Evolutionary conservation across 371 early-diverging fungal genomes (phyloP).

Genomic region (Rhizopus stolonifer): DNA sequence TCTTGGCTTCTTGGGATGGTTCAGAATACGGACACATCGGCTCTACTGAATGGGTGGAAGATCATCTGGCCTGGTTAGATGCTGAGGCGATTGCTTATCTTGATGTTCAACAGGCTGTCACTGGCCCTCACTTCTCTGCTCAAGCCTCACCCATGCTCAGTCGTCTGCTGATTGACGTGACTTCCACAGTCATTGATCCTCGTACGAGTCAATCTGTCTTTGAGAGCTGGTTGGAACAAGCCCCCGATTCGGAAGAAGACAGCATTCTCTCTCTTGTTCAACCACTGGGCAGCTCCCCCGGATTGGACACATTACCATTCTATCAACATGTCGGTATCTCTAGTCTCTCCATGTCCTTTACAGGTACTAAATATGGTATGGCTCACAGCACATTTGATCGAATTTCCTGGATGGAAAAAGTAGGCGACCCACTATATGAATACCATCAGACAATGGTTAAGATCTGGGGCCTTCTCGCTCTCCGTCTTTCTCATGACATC

Average conservation of each 20-base stretch:
- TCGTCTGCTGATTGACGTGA: conserved; percentile 49
- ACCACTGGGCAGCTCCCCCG: conserved; percentile 15
- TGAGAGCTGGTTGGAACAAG: conserved; percentile 45
- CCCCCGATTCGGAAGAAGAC: conserved; percentile 7
- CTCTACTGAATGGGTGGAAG: conserved; percentile 74
- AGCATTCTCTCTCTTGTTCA: conserved; percentile 36
- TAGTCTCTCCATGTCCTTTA: conserved; percentile 53
- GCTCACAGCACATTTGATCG: conserved; percentile 62
- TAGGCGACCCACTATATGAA: conserved; percentile 56
- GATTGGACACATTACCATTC: conserved; percentile 59
- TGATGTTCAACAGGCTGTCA: conserved; percentile 55
- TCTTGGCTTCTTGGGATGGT: conserved; percentile 71
- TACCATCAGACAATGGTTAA: conserved; percentile 57
- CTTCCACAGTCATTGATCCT: conserved; percentile 52
- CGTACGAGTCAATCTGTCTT: conserved; percentile 47
- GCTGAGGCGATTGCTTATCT: conserved; percentile 58
- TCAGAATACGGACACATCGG: conserved; percentile 68
- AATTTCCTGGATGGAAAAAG: conserved; percentile 51
- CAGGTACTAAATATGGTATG: conserved; percentile 40
- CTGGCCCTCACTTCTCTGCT: conserved; percentile 51
- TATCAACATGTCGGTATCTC: conserved; percentile 62
- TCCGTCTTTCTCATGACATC: conserved; percentile 34
- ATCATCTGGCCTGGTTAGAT: conserved; percentile 54
- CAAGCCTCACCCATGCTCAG: conserved; percentile 53
- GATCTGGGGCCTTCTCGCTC: conserved; percentile 34